Conservation (phyloP, 352 stramenopile species). For the Phytopythium sindhum region DNA sequence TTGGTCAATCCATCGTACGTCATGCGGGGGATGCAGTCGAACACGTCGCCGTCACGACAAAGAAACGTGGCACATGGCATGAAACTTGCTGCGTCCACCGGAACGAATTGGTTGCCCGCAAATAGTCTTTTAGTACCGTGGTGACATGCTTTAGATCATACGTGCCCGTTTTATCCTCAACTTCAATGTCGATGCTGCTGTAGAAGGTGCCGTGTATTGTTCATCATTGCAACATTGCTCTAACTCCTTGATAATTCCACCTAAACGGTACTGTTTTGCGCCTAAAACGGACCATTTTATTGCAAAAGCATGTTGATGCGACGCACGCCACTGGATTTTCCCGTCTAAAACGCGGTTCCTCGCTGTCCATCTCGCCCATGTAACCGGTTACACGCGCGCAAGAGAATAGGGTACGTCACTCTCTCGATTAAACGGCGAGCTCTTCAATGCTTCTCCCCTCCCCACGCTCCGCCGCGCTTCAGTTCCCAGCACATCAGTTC, state of each 20-base stretch:
- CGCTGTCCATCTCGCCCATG: not conserved
- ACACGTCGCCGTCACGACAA: not conserved
- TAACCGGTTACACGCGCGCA: not conserved
- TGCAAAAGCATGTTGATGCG: not conserved
- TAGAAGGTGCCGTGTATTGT: too few species aligned
- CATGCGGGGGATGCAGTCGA: too few species aligned
- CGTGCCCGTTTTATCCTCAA: not conserved
- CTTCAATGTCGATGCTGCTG: not conserved
- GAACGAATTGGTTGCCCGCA: not conserved
- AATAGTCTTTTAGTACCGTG: too few species aligned
- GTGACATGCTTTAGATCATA: too few species aligned
- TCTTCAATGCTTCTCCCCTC: not conserved
- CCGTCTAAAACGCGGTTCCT: not conserved
- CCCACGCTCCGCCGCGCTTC: not conserved
- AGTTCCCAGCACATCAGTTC: not conserved
- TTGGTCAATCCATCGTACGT: too few species aligned
- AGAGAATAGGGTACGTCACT: not conserved
- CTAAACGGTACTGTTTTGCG: too few species aligned
- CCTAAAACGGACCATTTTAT: not conserved
- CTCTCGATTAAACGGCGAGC: not conserved
- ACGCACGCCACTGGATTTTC: not conserved
- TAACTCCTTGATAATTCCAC: not conserved
- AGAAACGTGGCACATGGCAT: not conserved
- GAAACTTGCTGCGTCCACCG: too few species aligned
- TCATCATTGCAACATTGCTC: too few species aligned